Evolutionary conservation across 2,329 filamentous ascomycete species (phyloP), one percentile per base, ranked within the genome.

Genomic region (Pezicula rhizophila): DNA sequence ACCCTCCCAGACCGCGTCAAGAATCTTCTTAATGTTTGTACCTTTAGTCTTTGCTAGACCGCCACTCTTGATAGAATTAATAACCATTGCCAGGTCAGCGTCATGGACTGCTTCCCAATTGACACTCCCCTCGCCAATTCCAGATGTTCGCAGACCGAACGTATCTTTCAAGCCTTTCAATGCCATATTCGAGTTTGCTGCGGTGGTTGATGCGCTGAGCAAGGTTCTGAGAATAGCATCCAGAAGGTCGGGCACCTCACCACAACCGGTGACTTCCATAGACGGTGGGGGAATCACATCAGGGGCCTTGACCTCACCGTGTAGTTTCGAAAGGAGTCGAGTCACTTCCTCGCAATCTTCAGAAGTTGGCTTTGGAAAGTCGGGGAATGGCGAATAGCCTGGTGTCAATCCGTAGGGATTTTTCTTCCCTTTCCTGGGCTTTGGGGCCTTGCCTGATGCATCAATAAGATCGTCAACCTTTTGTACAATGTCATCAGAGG

Each of bases 41-140:
- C 80, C 83, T 66, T 91, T 93, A 14, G 74, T 73, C n/a, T 78
- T 76, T 2, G 81, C 84, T 2, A 91, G 70, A 0, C 89, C 89
- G 8, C 87, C 87, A 7, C 70, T 68, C 56, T 80, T 82, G 60
- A 93, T 89, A 0, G 85, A 79, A 45, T 84, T 69, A 41, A 78
- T 79, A n/a, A 93, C 71, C 5, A 85, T 78, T 35, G 77, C 70
- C 4, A 78, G 63, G 1, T 78, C 65, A 2, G 82, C 79, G 23
- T 70, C 65, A 18, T 81, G 78, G 2, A 91, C 83, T 8, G 79
- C 80, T 56, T 89, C 79, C 85, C 86, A 92, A 61, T 90, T 73
- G 7, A 90, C 83, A 47, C 84, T 87, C 3, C 84, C 84, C 57
- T 84, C 81, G 5, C 84, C 85, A 8, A 84, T 68, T 6, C 85